Base-by-base conservation (phyloP, 2,329 filamentous ascomycete species). In the Tolypocladium sp. region DNA sequence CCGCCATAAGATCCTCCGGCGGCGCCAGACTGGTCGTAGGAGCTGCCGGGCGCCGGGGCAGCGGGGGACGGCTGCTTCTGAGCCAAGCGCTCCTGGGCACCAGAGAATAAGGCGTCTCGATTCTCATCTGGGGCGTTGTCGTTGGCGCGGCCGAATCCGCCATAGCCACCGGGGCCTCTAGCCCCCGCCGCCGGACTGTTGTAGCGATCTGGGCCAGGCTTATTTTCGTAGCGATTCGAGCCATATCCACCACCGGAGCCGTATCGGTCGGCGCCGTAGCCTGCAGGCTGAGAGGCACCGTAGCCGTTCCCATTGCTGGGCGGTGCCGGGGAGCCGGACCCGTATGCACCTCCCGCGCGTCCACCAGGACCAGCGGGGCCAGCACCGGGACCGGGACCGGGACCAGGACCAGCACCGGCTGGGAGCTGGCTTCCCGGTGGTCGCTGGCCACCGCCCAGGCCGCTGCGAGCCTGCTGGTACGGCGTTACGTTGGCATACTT, bases 31-130 rank as follows among this genome's bases (percentile, higher is more conserved):
- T 69, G 68, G 38, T 64, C 66, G 42, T 67, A 69, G 3, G 64
- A 61, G 41, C 61, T 20, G 30, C 49, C 64, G 46, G 58, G 40
- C 25, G 61, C 57, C 52, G 68, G 51, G 54, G 61, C 49, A 7
- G 61, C 22, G 15, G 62, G 13, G 8, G 62, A 56, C 44, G 67
- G 65, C 54, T 70, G 71, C 60, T 71, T 74, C 63, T 79, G 74
- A 57, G 79, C 75, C 40, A 76, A 71, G 55, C 82, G 76, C 59
- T 82, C 71, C 38, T 80, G 73, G 2, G 83, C 84, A 54, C 80
- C 80, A 12, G 82, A 64, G 61, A 91, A 90, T 4, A 91, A 78
- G 35, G 82, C 84, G 67, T 88, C 82, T 46, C 86, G 79, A 63
- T 86, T 81, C 60, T 73, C 74, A 58, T 85, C 82, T 6, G 76